Evolutionary conservation across 2,329 filamentous ascomycete genomes (phyloP), one percentile per base, ranked within the genome.

Genomic region (Colletotrichum sp.): DNA sequence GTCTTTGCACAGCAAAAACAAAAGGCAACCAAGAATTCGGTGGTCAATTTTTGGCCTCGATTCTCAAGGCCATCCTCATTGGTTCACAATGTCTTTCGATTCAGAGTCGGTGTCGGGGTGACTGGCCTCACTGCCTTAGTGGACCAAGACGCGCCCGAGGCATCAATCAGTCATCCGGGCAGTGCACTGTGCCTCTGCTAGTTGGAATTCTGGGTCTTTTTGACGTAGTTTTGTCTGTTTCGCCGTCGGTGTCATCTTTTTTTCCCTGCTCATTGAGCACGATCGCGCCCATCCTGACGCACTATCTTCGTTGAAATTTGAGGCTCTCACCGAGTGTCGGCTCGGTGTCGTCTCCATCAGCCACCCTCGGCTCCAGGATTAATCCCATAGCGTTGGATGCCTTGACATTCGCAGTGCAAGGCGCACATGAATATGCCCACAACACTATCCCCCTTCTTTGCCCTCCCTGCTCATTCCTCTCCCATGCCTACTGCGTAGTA

Each of bases 261-360:
- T 38, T 28, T 10, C 61, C 32, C 48, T 24, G n/a, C 1, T 26
- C 52, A 57, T 57, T 18, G n/a, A 58, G 2, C 55, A 2, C 4
- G 26, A 58, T 58, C 13, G 24, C 1, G 55, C 24, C 21, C 55
- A 30, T 52, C n/a, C 43, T 21, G 9, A n/a, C 43, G 1, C 10
- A 21, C 0, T 0, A 2, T 1, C 43, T 5, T 48, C 0, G 43
- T 12, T 3, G 43, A 0, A 52, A 52, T 52, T 0, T 52, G 43
- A 52, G 2, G 43, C 43, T 52, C 43, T 52, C 43, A 52, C 43
- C 43, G 43, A 30, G 7, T 6, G 24, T 32, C 21, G 36, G n/a
- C 43, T 43, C 24, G 8, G 12, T 43, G 21, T 32, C 60, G 34
- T 3, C 38, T n/a, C 12, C 16, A 2, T 43, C 32, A 65, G 63